Conservation (phyloP, 371 early-diverging fungal genomes). For the Mycotypha africana region DNA sequence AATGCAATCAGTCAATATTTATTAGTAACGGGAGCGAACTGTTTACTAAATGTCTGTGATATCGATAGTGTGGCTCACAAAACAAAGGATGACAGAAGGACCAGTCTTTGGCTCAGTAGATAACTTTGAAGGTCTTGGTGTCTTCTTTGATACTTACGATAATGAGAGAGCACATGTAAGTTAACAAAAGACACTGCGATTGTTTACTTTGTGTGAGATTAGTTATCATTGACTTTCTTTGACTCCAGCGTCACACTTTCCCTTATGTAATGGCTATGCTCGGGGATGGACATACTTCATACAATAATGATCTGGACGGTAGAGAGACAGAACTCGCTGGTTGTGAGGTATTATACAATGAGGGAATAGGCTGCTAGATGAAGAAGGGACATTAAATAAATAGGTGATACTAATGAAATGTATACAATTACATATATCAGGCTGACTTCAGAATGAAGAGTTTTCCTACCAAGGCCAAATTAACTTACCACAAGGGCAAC, state of each 20-base stretch:
- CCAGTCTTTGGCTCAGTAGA: constrained; percentile 92
- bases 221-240: too few species aligned
- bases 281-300: constrained; percentile 82
- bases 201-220: too few species aligned
- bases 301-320: constrained; percentile 84
- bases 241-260: constrained; percentile 18
- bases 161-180: constrained; percentile 78
- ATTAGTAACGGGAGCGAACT: too few species aligned
- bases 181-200: not conserved
- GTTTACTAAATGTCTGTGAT: not conserved
- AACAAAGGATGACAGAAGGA: constrained; percentile 47
- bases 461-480: constrained; percentile 63
- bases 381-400: too few species aligned
- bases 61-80: constrained; percentile 42
- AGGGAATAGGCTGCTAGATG: too few species aligned
- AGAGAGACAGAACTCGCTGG: constrained; percentile 58
- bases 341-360: constrained; percentile 60
- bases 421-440: constrained; percentile 5
- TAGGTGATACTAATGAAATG: too few species aligned
- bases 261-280: constrained; percentile 93
- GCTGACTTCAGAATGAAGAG: constrained; percentile 72
- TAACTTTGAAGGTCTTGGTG: constrained; percentile 85
- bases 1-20: too few species aligned
- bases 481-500: constrained; percentile 72
- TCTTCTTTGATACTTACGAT: constrained; percentile 95